A percentile compares a stretch with the other conserved stretches of the same genome.
These are phyloP conservation scores for Fusarium sp. DNA, from an alignment of 2,329 filamentous ascomycete species.

Conservation along the genomic window DNA sequence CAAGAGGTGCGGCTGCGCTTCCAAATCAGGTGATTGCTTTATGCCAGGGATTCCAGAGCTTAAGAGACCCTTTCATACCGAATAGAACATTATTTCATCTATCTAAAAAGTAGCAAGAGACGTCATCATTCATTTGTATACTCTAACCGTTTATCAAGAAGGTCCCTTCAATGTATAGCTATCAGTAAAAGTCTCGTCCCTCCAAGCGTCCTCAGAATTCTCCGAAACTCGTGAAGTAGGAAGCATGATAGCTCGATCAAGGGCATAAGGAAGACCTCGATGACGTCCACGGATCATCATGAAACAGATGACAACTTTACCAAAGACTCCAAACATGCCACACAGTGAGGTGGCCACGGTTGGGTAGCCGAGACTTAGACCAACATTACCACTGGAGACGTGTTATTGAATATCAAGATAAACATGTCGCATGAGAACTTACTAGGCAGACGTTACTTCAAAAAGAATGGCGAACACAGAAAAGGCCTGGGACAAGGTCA, in stretches of 20 bases:
- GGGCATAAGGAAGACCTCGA: conserved; percentile 47
- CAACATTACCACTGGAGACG: conserved; percentile 47
- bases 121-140: no score
- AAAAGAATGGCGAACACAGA: conserved; percentile 47
- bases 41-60: no score
- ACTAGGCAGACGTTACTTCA: conserved; percentile 48
- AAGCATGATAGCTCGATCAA: conserved; percentile 50
- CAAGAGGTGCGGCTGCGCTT: no score
- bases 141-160: no score
- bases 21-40: no score
- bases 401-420: no score
- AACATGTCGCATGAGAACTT: no score
- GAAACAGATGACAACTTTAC: conserved; percentile 50
- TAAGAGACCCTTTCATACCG: no score
- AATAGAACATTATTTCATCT: no score
- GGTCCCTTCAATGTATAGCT: background rate
- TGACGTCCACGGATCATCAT: conserved; percentile 53
- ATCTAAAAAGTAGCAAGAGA: no score
- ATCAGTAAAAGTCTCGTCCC: fast-evolving
- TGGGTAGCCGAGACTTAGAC: conserved; percentile 49
- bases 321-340: conserved; percentile 46
- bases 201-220: background rate
- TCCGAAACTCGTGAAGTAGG: conserved; percentile 10
- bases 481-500: no score
- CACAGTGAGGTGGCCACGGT: conserved; percentile 42